Conservation (phyloP, 108 stramenopile species). For the Cyclotella kingstonii region DNA sequence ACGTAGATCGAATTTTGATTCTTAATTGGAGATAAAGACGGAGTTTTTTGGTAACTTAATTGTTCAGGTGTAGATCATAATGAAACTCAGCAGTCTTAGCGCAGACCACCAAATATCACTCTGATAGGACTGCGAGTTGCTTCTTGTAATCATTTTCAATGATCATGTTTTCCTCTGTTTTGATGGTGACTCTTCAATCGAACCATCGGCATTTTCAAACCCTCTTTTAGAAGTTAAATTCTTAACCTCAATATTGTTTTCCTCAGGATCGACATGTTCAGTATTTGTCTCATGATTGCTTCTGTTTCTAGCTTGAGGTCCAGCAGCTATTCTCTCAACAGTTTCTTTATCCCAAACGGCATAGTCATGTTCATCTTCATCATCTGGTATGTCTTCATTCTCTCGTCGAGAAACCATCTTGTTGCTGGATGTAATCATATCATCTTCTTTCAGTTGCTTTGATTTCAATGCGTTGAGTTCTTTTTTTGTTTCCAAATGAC, state of each 20-base stretch:
- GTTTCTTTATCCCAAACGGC: constrained; percentile 28
- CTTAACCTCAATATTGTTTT: constrained; percentile 10
- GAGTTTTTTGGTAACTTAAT: too few relatives aligned
- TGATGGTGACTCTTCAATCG: neutral
- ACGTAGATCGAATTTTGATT: too few relatives aligned
- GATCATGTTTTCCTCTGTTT: constrained; percentile 1
- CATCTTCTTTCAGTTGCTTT: neutral
- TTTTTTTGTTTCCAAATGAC: constrained; percentile 29
- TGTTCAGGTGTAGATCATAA: too few relatives aligned
- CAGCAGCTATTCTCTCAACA: constrained; percentile 32
- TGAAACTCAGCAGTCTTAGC: too few relatives aligned
- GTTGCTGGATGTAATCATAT: neutral
- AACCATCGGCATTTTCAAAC: constrained; percentile 26
- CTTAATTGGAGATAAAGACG: too few relatives aligned
- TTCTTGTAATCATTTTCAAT: too few relatives aligned
- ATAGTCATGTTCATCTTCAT: constrained; percentile 43
- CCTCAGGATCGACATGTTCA: constrained; percentile 1
- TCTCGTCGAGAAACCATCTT: neutral
- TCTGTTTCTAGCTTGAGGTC: constrained; percentile 8
- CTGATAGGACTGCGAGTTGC: too few relatives aligned
- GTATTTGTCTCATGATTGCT: neutral
- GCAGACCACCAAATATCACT: too few relatives aligned
- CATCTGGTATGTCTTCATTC: constrained; percentile 15
- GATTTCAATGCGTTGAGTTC: constrained; percentile 25
- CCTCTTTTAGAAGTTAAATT: constrained; percentile 14